These are phyloP conservation scores for Fusarium chaquense DNA, from an alignment of 2,329 filamentous ascomycete species.

Conservation along the genomic window DNA sequence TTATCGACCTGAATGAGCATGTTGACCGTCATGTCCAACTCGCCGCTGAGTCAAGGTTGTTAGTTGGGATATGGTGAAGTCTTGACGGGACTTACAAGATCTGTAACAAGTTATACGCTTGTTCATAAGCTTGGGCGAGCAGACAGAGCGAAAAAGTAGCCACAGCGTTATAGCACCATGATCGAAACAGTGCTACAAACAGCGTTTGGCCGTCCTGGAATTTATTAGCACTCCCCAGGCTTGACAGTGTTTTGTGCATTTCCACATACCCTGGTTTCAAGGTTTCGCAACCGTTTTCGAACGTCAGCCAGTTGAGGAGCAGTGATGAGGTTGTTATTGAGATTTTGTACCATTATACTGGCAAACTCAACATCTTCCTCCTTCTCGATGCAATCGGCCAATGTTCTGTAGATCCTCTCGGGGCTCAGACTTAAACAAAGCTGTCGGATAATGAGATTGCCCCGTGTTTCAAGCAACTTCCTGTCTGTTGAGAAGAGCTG, in stretches of 20 bases:
- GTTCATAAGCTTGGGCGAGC: conserved; percentile 96
- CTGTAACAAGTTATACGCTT: conserved; percentile 94
- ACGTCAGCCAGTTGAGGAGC: conserved; percentile 93
- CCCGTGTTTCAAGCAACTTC: conserved; percentile 88
- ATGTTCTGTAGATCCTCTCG: conserved; percentile 93
- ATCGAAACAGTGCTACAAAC: conserved; percentile 93
- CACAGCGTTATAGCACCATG: conserved; percentile 98
- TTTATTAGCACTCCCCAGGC: conserved; percentile 13
- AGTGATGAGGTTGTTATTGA: conserved; percentile 99
- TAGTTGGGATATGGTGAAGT: neutral
- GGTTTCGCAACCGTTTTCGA: conserved; percentile 87
- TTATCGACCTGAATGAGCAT: conserved; percentile 99
- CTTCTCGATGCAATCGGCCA: conserved; percentile 96
- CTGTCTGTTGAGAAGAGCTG: conserved; percentile 96
- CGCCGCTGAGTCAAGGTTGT: conserved; percentile 71
- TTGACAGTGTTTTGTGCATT: too few relatives aligned
- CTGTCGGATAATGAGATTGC: conserved; percentile 96
- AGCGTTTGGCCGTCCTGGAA: conserved; percentile 89
- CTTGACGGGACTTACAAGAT: conserved; percentile 76
- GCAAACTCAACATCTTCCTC: conserved; percentile 99
- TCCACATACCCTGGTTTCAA: conserved; percentile 79
- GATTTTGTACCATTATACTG: conserved; percentile 98
- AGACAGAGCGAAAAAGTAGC: conserved; percentile 96
- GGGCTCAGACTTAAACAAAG: conserved; percentile 92
- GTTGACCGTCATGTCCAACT: conserved; percentile 98